Evolutionary conservation across 176 grass and related monocot species (phyloP).

Genomic region (Ananas comosus): DNA sequence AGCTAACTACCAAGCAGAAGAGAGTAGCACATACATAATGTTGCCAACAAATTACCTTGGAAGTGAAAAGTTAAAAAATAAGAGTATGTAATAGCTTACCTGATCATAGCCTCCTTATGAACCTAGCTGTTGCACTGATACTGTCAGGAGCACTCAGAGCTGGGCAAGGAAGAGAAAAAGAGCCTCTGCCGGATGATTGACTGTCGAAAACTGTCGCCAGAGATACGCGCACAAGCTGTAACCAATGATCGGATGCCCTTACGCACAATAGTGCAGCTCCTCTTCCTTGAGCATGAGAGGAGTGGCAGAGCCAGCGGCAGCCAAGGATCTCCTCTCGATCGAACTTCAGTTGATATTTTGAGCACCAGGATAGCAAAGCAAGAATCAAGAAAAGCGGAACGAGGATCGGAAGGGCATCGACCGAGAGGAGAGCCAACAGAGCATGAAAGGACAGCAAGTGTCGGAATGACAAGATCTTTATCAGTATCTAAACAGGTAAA

Average conservation of each 20-base stretch:
- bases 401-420: constrained; percentile 34
- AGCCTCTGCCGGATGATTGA: constrained; percentile 71
- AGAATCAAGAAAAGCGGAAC: constrained; percentile 12
- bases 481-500: constrained; percentile 34
- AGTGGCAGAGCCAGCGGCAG: constrained; percentile 16
- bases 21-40: neutral
- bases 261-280: constrained; percentile 85
- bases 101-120: neutral
- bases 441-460: constrained; percentile 1
- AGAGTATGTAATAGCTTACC: neutral
- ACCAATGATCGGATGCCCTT: constrained; percentile 75
- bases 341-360: constrained; percentile 2
- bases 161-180: constrained; percentile 82
- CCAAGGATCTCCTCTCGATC: constrained; percentile 7
- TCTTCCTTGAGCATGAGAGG: constrained; percentile 83
- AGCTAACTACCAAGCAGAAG: too few relatives aligned
- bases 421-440: constrained; percentile 13
- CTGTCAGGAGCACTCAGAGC: constrained; percentile 59
- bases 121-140: neutral
- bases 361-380: constrained; percentile 24
- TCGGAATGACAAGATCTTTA: constrained; percentile 29
- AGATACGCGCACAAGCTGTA: constrained; percentile 55
- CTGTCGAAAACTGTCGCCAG: constrained; percentile 65
- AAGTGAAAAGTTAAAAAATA: neutral
- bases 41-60: too few relatives aligned